phyloP scores from a whole-genome alignment of 768 basidiomycete species.

The Lactarius pseudohatsudake region DNA sequence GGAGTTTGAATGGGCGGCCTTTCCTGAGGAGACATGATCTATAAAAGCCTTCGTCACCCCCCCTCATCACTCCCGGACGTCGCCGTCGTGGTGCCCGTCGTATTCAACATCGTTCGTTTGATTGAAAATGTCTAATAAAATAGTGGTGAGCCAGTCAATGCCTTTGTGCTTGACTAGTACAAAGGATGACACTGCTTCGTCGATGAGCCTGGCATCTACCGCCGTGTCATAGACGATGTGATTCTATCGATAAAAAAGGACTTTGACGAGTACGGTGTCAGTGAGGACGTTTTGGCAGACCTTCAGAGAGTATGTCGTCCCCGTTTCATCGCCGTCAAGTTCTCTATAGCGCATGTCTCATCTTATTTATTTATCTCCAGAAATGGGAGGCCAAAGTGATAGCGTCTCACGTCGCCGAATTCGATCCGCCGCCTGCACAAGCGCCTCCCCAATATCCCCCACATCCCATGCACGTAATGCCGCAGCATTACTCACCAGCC shows the following conservation, averaged over 20 bases:
- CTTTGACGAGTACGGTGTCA: slow-evolving; percentile 95
- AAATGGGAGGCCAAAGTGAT: slow-evolving; percentile 97
- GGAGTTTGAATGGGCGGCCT: slow-evolving; percentile 47
- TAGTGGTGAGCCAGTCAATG: slow-evolving; percentile 90
- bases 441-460: slow-evolving; percentile 52
- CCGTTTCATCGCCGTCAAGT: slow-evolving; percentile 22
- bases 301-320: slow-evolving; percentile 76
- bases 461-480: slow-evolving; percentile 54
- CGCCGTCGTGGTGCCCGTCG: slow-evolving; percentile 34
- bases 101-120: slow-evolving; percentile 34
- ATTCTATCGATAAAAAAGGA: slow-evolving; percentile 83
- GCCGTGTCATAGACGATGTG: slow-evolving; percentile 95
- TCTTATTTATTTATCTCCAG: slow-evolving; percentile 41
- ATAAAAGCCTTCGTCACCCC: slow-evolving; percentile 42
- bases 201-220: slow-evolving; percentile 87
- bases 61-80: slow-evolving; percentile 38
- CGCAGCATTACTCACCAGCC: slow-evolving; percentile 33
- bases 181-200: slow-evolving; percentile 48
- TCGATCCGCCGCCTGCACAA: slow-evolving; percentile 56
- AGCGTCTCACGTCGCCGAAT: slow-evolving; percentile 93
- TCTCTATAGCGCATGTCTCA: slow-evolving; percentile 28
- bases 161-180: slow-evolving; percentile 55
- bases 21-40: slow-evolving; percentile 40
- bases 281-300: slow-evolving; percentile 82
- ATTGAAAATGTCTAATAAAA: slow-evolving; percentile 89